phyloP scores from a whole-genome alignment of 2,329 filamentous ascomycete genomes.

The Talaromyces funiculosus region DNA sequence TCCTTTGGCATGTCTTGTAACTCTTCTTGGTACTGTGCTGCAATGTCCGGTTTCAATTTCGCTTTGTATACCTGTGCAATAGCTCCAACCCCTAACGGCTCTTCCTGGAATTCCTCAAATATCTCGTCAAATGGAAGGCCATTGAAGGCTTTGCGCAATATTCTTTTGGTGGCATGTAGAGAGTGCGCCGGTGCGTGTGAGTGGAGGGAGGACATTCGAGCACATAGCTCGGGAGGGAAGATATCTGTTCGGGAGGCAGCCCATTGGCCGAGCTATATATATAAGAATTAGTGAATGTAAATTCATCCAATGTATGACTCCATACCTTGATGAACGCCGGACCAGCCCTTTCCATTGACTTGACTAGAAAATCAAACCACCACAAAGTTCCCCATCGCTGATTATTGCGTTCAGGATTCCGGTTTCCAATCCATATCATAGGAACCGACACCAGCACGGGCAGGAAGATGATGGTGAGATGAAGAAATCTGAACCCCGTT shows the following conservation, averaged over 20 bases:
- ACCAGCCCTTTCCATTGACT: constrained; percentile 84
- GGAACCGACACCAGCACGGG: constrained; percentile 80
- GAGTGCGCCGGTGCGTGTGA: constrained; percentile 92
- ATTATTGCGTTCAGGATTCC: constrained; percentile 59
- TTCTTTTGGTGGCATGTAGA: constrained; percentile 69
- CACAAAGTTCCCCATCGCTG: constrained; percentile 78
- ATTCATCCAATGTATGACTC: not conserved
- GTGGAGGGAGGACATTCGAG: constrained; percentile 88
- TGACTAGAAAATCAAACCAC: constrained; percentile 90
- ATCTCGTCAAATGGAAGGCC: constrained; percentile 79
- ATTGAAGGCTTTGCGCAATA: constrained; percentile 74
- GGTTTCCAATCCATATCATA: constrained; percentile 68
- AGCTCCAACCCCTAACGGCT: constrained; percentile 83
- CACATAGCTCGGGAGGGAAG: constrained; percentile 88
- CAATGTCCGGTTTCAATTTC: constrained; percentile 75
- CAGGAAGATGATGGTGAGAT: constrained; percentile 82
- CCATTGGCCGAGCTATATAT: constrained; percentile 93
- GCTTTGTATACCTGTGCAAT: constrained; percentile 98
- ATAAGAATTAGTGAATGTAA: not conserved
- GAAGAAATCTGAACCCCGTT: constrained; percentile 80
- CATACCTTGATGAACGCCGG: constrained; percentile 92
- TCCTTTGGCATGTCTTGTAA: constrained; percentile 49
- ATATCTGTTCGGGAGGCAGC: constrained; percentile 94
- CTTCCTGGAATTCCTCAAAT: constrained; percentile 91
- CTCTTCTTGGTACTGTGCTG: constrained; percentile 56